Evolutionary conservation across 148 eudicot genomes (phyloP).

Genomic region (Diospyros kaki): DNA sequence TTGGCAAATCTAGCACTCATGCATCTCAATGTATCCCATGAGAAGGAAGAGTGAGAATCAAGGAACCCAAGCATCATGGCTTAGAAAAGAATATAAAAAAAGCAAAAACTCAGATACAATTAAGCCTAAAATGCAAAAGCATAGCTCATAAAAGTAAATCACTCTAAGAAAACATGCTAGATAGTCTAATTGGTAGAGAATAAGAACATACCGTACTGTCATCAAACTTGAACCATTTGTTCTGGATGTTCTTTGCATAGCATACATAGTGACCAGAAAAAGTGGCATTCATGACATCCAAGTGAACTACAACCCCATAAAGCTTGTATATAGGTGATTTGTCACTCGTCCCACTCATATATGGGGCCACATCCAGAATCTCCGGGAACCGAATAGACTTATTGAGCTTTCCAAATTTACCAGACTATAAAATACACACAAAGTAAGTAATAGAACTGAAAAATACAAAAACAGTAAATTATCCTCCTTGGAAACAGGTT

Average conservation of each 20-base stretch:
- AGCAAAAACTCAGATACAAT: not conserved
- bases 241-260: conserved; percentile 68
- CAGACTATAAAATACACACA: conserved; percentile 48
- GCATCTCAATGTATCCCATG: too few relatives aligned
- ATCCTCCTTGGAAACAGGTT: conserved; percentile 8
- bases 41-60: not conserved
- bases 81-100: not conserved
- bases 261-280: conserved; percentile 90
- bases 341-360: conserved; percentile 67
- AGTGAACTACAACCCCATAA: conserved; percentile 84
- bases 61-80: not conserved
- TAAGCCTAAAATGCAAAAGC: not conserved
- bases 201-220: conserved; percentile 60
- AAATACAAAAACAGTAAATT: conserved; percentile 6
- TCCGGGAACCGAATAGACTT: conserved; percentile 75
- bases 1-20: too few relatives aligned
- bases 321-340: conserved; percentile 71
- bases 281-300: conserved; percentile 81
- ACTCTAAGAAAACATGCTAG: not conserved
- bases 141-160: not conserved
- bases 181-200: not conserved
- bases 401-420: conserved; percentile 79
- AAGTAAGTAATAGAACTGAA: conserved; percentile 6
- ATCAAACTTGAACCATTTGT: conserved; percentile 80
- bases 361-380: conserved; percentile 70